Conservation (phyloP, 176 grass and related monocot species). For the barley (Hordeum vulgare) region MorexV3_pseudomolecules_assembly NC_058521.1:17206304-17206803, state of each 20-base stretch:
- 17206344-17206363: conserved; percentile 77
- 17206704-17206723: conserved; percentile 96
- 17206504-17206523: conserved; percentile 89
- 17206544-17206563: conserved; percentile 91
- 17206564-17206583: conserved; percentile 87
- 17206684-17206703: conserved; percentile 95
- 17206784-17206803: conserved; percentile 95
- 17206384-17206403: conserved; percentile 24
- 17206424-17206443: conserved; percentile 3
- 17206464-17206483: conserved; percentile 93
- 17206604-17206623: conserved; percentile 42
- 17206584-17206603: conserved; percentile 64
- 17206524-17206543: conserved; percentile 81
- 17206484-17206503: conserved; percentile 90
- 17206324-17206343: conserved; percentile 91
- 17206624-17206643: conserved; percentile 73
- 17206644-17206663: conserved; percentile 93
- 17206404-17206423: background rate
- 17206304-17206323: conserved; percentile 98
- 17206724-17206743: conserved; percentile 93
- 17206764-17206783: conserved; percentile 93
- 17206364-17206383: conserved; percentile 55
- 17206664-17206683: conserved; percentile 99
- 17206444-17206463: conserved; percentile 91
- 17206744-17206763: conserved; percentile 86